Conservation (phyloP, 176 grass and related monocot genomes). For the Avena eriantha region DNA sequence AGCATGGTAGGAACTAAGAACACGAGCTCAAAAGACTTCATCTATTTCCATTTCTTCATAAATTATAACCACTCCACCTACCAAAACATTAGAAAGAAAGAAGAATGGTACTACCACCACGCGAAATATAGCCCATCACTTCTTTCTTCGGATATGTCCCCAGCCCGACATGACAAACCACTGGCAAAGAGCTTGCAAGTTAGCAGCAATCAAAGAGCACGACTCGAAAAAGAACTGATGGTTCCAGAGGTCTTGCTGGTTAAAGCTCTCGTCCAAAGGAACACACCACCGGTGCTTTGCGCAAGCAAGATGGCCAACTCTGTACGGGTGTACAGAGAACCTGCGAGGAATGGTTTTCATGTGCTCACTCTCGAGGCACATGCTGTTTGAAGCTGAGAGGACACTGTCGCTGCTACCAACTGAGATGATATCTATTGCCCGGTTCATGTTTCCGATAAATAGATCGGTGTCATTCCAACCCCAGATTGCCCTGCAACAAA, state of each 20-base stretch:
- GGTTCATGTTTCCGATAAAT: conserved; percentile 61
- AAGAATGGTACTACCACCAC: neutral
- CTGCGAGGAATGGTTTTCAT: conserved; percentile 53
- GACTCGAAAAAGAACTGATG: too few relatives aligned
- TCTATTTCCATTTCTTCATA: neutral
- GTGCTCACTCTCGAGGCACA: conserved; percentile 46
- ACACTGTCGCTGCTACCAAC: neutral
- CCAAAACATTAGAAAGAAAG: neutral
- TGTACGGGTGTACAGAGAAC: conserved; percentile 53
- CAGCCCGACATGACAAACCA: too few relatives aligned
- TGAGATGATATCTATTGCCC: conserved; percentile 62
- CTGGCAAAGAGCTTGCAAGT: too few relatives aligned
- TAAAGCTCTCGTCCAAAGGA: conserved; percentile 52
- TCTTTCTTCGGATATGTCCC: neutral
- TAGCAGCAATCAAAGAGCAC: too few relatives aligned
- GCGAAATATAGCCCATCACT: neutral
- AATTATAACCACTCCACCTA: neutral
- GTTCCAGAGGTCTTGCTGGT: neutral
- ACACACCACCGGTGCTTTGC: conserved; percentile 51
- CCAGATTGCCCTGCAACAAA: conserved; percentile 72
- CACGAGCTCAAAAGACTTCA: neutral
- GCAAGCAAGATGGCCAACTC: conserved; percentile 51
- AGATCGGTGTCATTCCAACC: conserved; percentile 59
- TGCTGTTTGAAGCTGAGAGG: neutral
- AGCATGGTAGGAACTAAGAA: neutral